Evolutionary conservation across 2,329 filamentous ascomycete species (phyloP), one percentile per base, ranked within the genome.

Genomic region (Coniochaeta pulveracea): DNA sequence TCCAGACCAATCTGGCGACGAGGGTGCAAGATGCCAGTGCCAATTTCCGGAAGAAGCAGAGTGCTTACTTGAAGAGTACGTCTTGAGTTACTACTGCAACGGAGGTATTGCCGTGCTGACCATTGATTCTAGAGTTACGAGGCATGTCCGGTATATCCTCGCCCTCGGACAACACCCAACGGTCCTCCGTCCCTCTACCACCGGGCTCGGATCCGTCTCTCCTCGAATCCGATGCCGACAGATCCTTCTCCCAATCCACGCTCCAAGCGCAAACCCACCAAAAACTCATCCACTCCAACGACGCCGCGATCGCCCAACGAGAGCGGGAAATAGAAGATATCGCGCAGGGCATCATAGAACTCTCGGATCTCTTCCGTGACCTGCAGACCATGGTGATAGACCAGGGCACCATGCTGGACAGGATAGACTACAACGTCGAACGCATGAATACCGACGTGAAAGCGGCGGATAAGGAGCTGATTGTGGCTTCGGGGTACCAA

Each of bases 371-470:
- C 33, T 98, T 98, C 63, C 85, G 93, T 40, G 91, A 98, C 49
- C 64, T 98, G 19, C 91, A 98, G 57, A 80, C 70, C 30, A 96
- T 98, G 88, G 85, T 93, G 46, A 88, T 93, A 43, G 83, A 91
- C 51, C 83, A 91, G 55, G 85, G 85, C 34, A 91, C 85, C 10
- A 83, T 93, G 72, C 69, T 94, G 15, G 88, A 93, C 56, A 80
- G 91, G 49, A 93, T 93, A 47, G 93, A 98, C 57, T 98, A 95
- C 61, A 98, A 98, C 48, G 86, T 98, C 34, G 91, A 98, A 60
- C 73, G 80, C 40, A 95, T 96, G 83, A 76, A 78, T n/a, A 79
- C 77, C 14, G 86, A 96, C 49, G 85, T 98, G 37, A 93, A 94
- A 53, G 83, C 72, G 14, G 91, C 91, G 3, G 85, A 94, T 40